These are phyloP conservation scores for Hemisphaericaspora nanyangensis DNA, from an alignment of 805 yeast genomes.

Conservation along the genomic window DNA sequence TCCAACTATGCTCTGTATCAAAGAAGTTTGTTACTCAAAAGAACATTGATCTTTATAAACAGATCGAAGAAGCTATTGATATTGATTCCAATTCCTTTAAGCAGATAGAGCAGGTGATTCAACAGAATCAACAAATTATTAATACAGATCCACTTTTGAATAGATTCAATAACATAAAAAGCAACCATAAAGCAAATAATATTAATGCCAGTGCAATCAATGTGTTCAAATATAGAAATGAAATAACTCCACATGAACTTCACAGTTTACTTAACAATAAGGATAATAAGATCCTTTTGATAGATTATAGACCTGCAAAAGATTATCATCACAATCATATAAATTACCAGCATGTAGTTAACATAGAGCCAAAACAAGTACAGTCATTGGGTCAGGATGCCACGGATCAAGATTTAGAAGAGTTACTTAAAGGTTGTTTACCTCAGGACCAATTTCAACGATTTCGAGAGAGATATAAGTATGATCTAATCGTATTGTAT, in stretches of 20 bases:
- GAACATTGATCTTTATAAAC: slow-evolving; percentile 14
- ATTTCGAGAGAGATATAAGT: slow-evolving; percentile 52
- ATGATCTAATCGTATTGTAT: slow-evolving; percentile 63
- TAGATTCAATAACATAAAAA: slow-evolving; percentile 1
- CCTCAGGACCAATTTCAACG: slow-evolving; percentile 51
- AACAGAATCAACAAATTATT: neutral
- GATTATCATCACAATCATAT: slow-evolving; percentile 66
- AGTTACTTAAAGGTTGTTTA: slow-evolving; percentile 51
- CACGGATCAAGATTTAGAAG: slow-evolving; percentile 65
- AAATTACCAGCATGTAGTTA: slow-evolving; percentile 52
- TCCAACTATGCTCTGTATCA: slow-evolving; percentile 9
- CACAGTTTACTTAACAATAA: slow-evolving; percentile 7
- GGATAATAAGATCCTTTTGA: slow-evolving; percentile 40
- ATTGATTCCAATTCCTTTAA: no score
- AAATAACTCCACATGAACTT: slow-evolving; percentile 17
- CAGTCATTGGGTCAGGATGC: slow-evolving; percentile 33
- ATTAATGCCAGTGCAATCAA: neutral
- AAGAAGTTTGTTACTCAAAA: slow-evolving; percentile 8
- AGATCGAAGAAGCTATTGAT: slow-evolving; percentile 12
- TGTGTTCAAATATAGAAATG: slow-evolving; percentile 8
- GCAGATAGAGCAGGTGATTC: neutral
- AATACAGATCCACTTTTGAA: neutral
- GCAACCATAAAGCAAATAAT: neutral
- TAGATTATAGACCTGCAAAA: slow-evolving; percentile 65
- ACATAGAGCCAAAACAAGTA: slow-evolving; percentile 62